A percentile compares a stretch with the other conserved stretches of the same genome.
Conservation (phyloP, 179 eudicot species). For the Dionaea muscipula region DNA sequence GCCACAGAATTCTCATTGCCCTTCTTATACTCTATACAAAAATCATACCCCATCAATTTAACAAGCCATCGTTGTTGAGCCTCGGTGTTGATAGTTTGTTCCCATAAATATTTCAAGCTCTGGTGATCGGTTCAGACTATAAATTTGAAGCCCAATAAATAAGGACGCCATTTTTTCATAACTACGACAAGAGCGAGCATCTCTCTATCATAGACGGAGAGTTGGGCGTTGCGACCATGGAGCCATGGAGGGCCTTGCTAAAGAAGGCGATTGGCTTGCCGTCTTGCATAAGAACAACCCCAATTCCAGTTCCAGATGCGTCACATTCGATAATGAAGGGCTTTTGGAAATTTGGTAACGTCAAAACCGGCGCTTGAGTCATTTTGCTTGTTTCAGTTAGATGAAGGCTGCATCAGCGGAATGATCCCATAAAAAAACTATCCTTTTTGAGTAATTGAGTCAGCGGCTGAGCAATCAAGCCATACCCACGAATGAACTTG, state of each 20-base stretch:
- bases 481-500: not conserved
- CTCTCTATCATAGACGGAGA: no score
- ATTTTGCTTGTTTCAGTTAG: not conserved
- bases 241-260: not conserved
- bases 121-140: not conserved
- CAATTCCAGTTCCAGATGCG: not conserved
- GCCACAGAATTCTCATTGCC: no score
- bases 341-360: not conserved
- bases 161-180: not conserved
- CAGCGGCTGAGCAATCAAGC: no score
- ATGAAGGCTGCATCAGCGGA: not conserved
- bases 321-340: not conserved
- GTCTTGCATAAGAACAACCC: not conserved
- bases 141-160: not conserved
- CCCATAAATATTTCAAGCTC: not conserved
- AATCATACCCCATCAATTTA: no score
- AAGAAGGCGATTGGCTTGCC: not conserved
- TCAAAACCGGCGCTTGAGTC: not conserved
- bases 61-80: no score
- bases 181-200: not conserved
- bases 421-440: no score
- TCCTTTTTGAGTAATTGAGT: no score
- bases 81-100: not conserved
- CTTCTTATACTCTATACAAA: no score
- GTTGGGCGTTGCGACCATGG: not conserved